Base-by-base conservation (phyloP, 2,329 filamentous ascomycete species). In the Fusarium stilboides region DNA sequence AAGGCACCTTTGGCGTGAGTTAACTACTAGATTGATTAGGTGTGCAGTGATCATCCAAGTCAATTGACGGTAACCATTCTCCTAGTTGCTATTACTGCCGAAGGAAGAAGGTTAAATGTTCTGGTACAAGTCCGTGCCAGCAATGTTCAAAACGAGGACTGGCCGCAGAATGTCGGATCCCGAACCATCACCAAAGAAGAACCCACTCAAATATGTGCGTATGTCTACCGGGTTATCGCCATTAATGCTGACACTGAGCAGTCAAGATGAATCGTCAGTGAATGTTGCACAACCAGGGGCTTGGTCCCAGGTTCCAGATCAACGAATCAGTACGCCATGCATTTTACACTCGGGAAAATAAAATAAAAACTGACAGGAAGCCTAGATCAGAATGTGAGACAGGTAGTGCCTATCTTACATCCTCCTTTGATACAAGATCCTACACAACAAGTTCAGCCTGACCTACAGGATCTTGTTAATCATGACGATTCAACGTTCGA, bases 51-150 rank as follows among this genome's bases (percentile, higher is more conserved):
- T 8, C 8, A 1, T n/a, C 5, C 15, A 8, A 36, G 34, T 36
- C n/a, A 6, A n/a, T 36, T 36, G 34, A 36, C 4, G 15, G 34
- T 36, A 33, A n/a, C 6, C n/a, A 5, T 28, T 28, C 12, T 17
- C 20, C 20, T 14, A 46, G 43, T 6, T 46, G 43, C 17, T 46
- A 46, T 24, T 46, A 46, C 17, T 46, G 43, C 43, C 43, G 43
- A 28, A 46, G 24, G 7, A 46, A 46, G n/a, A 46, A 46, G 43
- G 26, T 46, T 15, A 46, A 46, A 14, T 46, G 43, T 20, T 46
- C 43, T 10, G 43, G 43, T 31, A 33, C 28, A 19, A 46, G 43
- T 28, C 43, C 43, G 5, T 46, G 43, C 24, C 43, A 46, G 17
- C 43, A 46, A 20, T 46, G 43, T 31, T 13, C 24, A 9, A 46